Percentiles rank a stretch among this genome's conserved stretches.
Evolutionary conservation across 2,329 filamentous ascomycete genomes (phyloP).

Genomic region (Dendrostoma leiphaemia): DNA sequence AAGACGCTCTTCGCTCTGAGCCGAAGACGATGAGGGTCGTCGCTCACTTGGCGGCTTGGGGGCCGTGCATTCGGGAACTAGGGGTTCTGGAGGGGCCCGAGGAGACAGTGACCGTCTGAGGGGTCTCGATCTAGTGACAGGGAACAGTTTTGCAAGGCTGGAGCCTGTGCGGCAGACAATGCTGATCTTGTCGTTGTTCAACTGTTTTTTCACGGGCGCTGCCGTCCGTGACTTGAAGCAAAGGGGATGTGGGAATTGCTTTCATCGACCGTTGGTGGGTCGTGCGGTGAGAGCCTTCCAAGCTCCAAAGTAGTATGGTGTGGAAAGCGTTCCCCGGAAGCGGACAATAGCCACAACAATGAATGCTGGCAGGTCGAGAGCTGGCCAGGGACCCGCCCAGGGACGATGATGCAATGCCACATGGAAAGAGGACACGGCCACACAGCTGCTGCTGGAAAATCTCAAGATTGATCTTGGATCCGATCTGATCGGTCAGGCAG

Average conservation of each 20-base stretch:
- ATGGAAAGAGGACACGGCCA: not conserved
- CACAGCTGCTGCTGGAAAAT: no score
- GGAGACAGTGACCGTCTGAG: not conserved
- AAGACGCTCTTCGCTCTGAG: no score
- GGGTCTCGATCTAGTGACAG: constrained; percentile 5
- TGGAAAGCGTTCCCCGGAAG: no score
- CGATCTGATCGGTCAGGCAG: not conserved
- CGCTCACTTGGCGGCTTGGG: no score
- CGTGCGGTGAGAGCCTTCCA: no score
- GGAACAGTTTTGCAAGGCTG: not conserved
- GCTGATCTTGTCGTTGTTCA: no score
- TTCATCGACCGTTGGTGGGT: no score
- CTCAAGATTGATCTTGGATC: constrained; percentile 2
- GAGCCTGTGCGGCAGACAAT: not conserved
- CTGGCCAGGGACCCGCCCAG: no score
- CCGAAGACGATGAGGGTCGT: no score
- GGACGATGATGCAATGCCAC: constrained; percentile 12
- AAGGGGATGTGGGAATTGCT: constrained; percentile 2
- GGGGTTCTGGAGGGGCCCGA: not conserved
- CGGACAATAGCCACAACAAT: not conserved
- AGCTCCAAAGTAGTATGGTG: no score
- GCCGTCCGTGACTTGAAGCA: not conserved
- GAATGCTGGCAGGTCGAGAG: no score
- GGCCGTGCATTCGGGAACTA: not conserved
- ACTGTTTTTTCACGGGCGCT: not conserved